A percentile compares a stretch with the other conserved stretches of the same genome.
These are phyloP conservation scores for Pichia nakasei DNA, from an alignment of 805 yeast species.

Conservation along the genomic window DNA sequence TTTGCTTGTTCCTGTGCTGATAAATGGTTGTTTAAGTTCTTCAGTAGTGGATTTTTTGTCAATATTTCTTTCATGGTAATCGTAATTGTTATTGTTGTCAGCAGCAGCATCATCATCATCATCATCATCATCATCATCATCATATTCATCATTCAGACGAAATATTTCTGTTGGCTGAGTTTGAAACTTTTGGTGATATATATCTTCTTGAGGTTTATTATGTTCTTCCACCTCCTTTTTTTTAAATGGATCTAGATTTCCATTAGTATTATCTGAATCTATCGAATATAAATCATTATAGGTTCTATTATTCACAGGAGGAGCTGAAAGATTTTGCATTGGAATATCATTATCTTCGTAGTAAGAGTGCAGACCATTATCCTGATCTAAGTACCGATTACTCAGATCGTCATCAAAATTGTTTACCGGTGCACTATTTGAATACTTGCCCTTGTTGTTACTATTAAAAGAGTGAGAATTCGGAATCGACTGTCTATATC, in stretches of 20 bases:
- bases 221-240: background rate
- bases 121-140: background rate
- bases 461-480: background rate
- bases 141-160: slow-evolving; percentile 52
- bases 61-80: no score
- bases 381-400: background rate
- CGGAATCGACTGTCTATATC: background rate
- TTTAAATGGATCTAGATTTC: slow-evolving; percentile 3
- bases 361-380: background rate
- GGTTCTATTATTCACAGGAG: background rate
- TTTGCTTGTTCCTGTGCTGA: background rate
- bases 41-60: slow-evolving; percentile 2
- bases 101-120: background rate
- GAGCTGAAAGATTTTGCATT: background rate
- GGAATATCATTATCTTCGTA: slow-evolving; percentile 4
- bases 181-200: background rate
- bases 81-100: no score
- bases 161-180: slow-evolving; percentile 7
- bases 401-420: background rate
- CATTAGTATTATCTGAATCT: background rate
- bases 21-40: background rate
- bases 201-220: background rate
- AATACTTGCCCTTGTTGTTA: background rate
- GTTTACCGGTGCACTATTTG: background rate
- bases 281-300: background rate